Evolutionary conservation across 2,329 filamentous ascomycete genomes (phyloP), one percentile per base, ranked within the genome.

Genomic region (Colletotrichum nymphaeae): DNA sequence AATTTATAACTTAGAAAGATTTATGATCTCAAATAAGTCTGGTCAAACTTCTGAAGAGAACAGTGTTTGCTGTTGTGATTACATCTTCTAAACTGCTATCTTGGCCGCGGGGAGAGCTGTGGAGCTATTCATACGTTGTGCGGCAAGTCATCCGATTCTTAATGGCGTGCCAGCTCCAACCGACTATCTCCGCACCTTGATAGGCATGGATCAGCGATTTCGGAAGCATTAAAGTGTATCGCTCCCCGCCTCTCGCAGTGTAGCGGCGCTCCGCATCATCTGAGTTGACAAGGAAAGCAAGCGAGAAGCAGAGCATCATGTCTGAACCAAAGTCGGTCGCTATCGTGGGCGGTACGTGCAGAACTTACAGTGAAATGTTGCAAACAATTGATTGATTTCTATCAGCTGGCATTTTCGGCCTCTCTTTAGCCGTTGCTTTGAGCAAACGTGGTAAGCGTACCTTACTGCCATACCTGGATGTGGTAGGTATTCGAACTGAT

Each of bases 381-480:
- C 32, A 24, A 6, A 58, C 9, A 5, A 11, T 30, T 53, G 16
- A 53, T 22, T 5, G 11, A 42, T 42, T 30, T n/a, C 12, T 46
- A 9, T 35, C 16, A 78, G 77, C 77, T 57, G 77, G 77, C 37
- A 74, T 78, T 22, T 78, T 78, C 49, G 77, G 77, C 46, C 74
- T 77, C 3, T 78, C 77, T 26, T 55, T 78, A n/a, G 76, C 77
- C 8, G 62, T 78, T 52, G 75, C 75, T 30, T 68, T 78, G 53
- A 72, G 73, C n/a, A 75, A 76, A 49, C 75, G 68, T 32, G 69
- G 77, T 78, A 67, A 59, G 73, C 12, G 14, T 6, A 7, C 14
- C n/a, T n/a, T 5, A 1, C 16, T 32, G 22, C 12, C 37, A 30
- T 26, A 4, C 19, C 9, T 5, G 4, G 16, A 26, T 12, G 4